Evolutionary conservation across 1,139 yeast genomes (phyloP).

Genomic region (Saccharomyces hybrid): DNA sequence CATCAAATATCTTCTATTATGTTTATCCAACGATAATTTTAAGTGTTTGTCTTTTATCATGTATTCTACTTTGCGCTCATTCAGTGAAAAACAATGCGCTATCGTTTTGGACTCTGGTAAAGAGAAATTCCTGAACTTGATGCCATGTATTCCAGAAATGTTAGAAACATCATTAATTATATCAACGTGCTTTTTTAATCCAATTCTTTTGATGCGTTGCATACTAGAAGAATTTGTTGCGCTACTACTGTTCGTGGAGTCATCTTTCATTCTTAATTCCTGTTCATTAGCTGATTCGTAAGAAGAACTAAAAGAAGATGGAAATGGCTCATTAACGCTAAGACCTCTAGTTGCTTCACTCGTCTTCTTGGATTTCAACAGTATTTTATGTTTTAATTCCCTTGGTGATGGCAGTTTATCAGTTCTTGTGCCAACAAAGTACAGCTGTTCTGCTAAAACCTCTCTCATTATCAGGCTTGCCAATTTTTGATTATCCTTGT

Average conservation of each 20-base stretch:
- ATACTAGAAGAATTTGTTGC: conserved; percentile 26
- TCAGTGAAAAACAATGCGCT: conserved; percentile 81
- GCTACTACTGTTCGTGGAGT: conserved; percentile 6
- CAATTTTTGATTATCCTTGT: conserved; percentile 51
- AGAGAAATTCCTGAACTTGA: conserved; percentile 74
- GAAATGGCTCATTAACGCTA: conserved; percentile 3
- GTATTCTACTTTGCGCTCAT: conserved; percentile 59
- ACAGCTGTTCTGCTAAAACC: conserved; percentile 51
- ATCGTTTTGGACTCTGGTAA: conserved; percentile 75
- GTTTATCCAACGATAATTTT: conserved; percentile 53
- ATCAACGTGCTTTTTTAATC: conserved; percentile 29
- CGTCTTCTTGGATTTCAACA: conserved; percentile 70
- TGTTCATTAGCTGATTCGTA: conserved; percentile 24
- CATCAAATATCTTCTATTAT: conserved; percentile 68
- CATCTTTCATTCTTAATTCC: conserved; percentile 11
- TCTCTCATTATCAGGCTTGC: conserved; percentile 48
- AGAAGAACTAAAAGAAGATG: conserved; percentile 17
- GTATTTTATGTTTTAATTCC: conserved; percentile 57
- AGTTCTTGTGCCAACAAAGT: conserved; percentile 19
- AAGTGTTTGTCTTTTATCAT: conserved; percentile 59
- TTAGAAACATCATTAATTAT: conserved; percentile 47
- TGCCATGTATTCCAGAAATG: conserved; percentile 64
- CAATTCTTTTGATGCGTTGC: conserved; percentile 19
- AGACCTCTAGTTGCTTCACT: conserved; percentile 15
- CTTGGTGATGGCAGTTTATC: conserved; percentile 60